Evolutionary conservation across 2,329 filamentous ascomycete species (phyloP).

Genomic region (Colletotrichum plurivorum): DNA sequence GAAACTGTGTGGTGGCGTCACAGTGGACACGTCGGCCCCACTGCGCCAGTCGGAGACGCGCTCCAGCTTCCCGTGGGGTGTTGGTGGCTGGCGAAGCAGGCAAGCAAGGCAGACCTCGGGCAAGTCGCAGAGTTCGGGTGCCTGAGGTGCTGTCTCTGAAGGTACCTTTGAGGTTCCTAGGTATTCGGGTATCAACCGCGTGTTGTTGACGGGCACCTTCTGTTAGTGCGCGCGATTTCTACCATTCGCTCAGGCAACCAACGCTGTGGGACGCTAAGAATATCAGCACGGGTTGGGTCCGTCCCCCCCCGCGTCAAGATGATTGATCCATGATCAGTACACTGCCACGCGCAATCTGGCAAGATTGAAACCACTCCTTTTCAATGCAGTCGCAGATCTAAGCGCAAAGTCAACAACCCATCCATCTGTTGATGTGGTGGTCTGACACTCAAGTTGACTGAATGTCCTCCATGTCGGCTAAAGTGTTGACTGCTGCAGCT

Average conservation of each 20-base stretch:
- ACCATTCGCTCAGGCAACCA: slow-evolving; percentile 23
- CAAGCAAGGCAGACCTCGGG: too few relatives aligned
- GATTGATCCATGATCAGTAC: slow-evolving; percentile 19
- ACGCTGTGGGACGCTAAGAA: slow-evolving; percentile 16
- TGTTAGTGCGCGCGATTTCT: slow-evolving; percentile 17
- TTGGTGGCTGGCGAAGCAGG: slow-evolving; percentile 9
- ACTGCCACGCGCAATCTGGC: background rate
- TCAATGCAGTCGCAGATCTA: slow-evolving; percentile 15
- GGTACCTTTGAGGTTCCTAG: too few relatives aligned
- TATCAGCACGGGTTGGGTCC: background rate
- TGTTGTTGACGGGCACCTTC: too few relatives aligned
- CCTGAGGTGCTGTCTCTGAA: background rate
- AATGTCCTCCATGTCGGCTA: too few relatives aligned
- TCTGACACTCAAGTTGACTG: too few relatives aligned
- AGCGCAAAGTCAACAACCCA: too few relatives aligned
- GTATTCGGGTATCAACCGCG: too few relatives aligned
- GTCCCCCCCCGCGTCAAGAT: too few relatives aligned
- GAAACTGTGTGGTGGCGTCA: slow-evolving; percentile 29
- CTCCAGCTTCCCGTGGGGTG: slow-evolving; percentile 35
- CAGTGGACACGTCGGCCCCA: slow-evolving; percentile 27
- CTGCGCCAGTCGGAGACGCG: slow-evolving; percentile 33
- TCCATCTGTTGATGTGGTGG: too few relatives aligned
- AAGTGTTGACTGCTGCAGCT: too few relatives aligned
- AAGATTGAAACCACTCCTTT: slow-evolving; percentile 24
- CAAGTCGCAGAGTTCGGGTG: slow-evolving; percentile 7